Evolutionary conservation across 2,329 filamentous ascomycete species (phyloP), one percentile per base, ranked within the genome.

Genomic region (Aspergillus glaucus): DNA sequence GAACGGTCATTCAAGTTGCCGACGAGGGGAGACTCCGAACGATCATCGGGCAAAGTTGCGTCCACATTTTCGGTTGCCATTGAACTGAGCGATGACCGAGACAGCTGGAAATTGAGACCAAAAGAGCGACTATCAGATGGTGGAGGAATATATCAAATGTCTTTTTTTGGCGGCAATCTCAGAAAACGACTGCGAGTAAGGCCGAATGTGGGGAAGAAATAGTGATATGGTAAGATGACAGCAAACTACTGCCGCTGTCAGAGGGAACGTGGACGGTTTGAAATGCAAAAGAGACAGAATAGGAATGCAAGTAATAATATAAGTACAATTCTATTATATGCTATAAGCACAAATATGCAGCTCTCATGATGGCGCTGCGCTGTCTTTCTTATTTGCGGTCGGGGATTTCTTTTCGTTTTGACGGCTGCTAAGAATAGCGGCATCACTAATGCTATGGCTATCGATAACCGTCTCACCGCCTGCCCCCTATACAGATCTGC

Each of bases 41-140:
- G 50, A 49, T 47, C 53, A 55, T 54, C 54, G 53, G 52, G 53
- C 42, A 50, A 22, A 43, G 47, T 44, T 49, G 48, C 40, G 41
- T 52, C 48, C 48, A 50, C 52, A 53, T 50, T 55, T 47, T 56
- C 50, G 53, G 48, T 47, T 50, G 59, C 56, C 58, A 61, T 61
- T 54, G 56, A 54, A 56, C 50, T 28, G 46, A 45, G 40, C 26
- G 17, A 42, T 40, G 22, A 30, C n/a, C 19, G 34, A 43, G 32
- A 42, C 26, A 15, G 36, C 37, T 37, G 34, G 17, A 14, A 3
- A 37, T 17, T 8, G n/a, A n/a, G n/a, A 19, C 34, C n/a, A n/a
- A 37, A 37, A 37, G 34, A 37, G 9, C 17, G 34, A 37, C n/a
- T 19, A 37, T n/a, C 34, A 19, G 34, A 37, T n/a, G n/a, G 34